Evolutionary conservation across 352 stramenopile genomes (phyloP).

Genomic region (Phytopythium ostracodes): DNA sequence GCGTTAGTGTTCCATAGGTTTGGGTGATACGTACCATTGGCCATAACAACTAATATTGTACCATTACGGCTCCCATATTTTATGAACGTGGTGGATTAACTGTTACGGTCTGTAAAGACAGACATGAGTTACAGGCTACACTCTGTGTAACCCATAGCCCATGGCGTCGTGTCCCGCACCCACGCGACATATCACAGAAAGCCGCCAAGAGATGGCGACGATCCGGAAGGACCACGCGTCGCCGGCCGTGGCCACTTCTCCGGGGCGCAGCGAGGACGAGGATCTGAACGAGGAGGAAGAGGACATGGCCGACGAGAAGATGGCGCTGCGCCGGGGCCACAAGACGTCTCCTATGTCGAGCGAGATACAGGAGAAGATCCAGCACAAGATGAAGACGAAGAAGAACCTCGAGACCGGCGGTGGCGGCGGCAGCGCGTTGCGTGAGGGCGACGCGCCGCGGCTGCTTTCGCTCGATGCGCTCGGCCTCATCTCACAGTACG

Average conservation of each 20-base stretch:
- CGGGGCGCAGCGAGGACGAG: conserved; percentile 4
- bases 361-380: conserved; percentile 12
- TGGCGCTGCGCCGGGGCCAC: conserved; percentile 19
- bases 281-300: conserved; percentile 9
- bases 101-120: neutral
- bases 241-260: neutral
- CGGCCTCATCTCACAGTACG: conserved; percentile 43
- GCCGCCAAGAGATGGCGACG: neutral
- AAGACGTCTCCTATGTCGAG: conserved; percentile 7
- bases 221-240: neutral
- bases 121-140: neutral
- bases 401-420: conserved; percentile 6
- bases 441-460: conserved; percentile 22
- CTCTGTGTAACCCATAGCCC: too few relatives aligned
- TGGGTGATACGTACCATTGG: too few relatives aligned
- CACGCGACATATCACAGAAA: neutral
- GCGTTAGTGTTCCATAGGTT: neutral
- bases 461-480: conserved; percentile 31
- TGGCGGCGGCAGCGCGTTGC: conserved; percentile 23
- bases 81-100: too few relatives aligned
- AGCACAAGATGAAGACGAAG: conserved; percentile 9
- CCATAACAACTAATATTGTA: too few relatives aligned
- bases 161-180: too few relatives aligned
- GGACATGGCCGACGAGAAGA: conserved; percentile 26
- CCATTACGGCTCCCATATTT: too few relatives aligned